phyloP scores from a whole-genome alignment of 805 yeast species.

The Cyberlindnera xylosilytica region DNA sequence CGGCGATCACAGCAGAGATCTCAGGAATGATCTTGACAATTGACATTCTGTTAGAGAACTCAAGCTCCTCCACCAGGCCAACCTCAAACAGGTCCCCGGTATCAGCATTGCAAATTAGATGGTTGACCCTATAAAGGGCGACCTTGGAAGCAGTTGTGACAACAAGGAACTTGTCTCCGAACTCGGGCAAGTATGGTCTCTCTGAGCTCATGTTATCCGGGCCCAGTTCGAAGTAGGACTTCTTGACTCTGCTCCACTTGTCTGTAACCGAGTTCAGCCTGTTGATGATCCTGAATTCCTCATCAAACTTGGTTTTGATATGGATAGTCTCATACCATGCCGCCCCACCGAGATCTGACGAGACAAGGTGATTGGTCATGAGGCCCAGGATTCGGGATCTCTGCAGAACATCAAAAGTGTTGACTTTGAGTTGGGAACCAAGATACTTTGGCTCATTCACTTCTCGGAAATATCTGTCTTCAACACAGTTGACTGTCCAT shows the following conservation, averaged over 20 bases:
- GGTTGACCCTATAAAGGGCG: conserved; percentile 43
- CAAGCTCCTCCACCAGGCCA: conserved; percentile 16
- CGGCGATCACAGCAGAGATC: conserved; percentile 38
- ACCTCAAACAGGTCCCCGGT: conserved; percentile 41
- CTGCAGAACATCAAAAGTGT: conserved; percentile 30
- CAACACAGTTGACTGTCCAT: conserved; percentile 50
- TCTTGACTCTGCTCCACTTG: conserved; percentile 20
- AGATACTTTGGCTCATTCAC: conserved; percentile 47
- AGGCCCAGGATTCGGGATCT: conserved; percentile 41
- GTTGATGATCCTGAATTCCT: not conserved
- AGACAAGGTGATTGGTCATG: conserved; percentile 36
- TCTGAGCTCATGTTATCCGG: not conserved
- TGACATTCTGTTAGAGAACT: conserved; percentile 26
- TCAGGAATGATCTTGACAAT: conserved; percentile 36
- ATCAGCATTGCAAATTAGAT: conserved; percentile 46
- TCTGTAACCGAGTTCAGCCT: conserved; percentile 26
- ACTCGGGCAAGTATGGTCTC: conserved; percentile 19
- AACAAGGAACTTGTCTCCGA: conserved; percentile 33
- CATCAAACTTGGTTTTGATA: conserved; percentile 22
- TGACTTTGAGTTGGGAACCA: conserved; percentile 37
- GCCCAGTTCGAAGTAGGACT: conserved; percentile 9
- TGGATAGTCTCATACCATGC: conserved; percentile 30
- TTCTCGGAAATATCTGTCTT: conserved; percentile 40
- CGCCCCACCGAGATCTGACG: conserved; percentile 40
- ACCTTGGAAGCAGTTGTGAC: conserved; percentile 43